These are phyloP conservation scores for Suzukiozyma palmioleophila DNA, from an alignment of 1,139 yeast species.

Conservation along the genomic window DNA sequence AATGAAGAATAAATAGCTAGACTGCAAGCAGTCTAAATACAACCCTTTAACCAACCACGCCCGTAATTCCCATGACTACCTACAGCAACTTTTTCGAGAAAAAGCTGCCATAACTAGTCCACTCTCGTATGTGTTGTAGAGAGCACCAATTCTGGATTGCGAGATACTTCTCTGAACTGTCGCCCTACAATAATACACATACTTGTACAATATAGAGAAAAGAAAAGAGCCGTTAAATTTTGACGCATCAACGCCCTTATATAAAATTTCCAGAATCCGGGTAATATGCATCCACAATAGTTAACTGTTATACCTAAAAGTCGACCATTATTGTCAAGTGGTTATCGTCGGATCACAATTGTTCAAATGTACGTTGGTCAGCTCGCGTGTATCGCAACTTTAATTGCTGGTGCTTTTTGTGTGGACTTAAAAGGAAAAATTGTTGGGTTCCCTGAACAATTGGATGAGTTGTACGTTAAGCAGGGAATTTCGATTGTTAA, in stretches of 20 bases:
- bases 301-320: not conserved
- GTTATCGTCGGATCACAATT: not conserved
- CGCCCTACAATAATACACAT: constrained; percentile 55
- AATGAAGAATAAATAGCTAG: constrained; percentile 14
- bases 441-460: constrained; percentile 21
- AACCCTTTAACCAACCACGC: constrained; percentile 23
- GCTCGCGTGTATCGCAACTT: constrained; percentile 2
- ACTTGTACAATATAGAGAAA: constrained; percentile 41
- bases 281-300: constrained; percentile 6
- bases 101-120: constrained; percentile 25
- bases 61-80: constrained; percentile 44
- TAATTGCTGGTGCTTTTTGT: constrained; percentile 3
- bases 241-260: constrained; percentile 4
- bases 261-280: constrained; percentile 7
- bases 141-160: constrained; percentile 41
- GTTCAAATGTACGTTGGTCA: not conserved
- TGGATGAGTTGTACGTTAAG: constrained; percentile 18
- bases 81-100: constrained; percentile 9
- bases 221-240: constrained; percentile 6
- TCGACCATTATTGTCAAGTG: not conserved
- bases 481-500: constrained; percentile 23
- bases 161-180: constrained; percentile 22
- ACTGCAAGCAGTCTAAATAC: not conserved
- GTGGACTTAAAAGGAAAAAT: constrained; percentile 17
- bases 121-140: constrained; percentile 53